Base-by-base conservation (phyloP, 2,329 filamentous ascomycete genomes). In the Fusarium citri region DNA sequence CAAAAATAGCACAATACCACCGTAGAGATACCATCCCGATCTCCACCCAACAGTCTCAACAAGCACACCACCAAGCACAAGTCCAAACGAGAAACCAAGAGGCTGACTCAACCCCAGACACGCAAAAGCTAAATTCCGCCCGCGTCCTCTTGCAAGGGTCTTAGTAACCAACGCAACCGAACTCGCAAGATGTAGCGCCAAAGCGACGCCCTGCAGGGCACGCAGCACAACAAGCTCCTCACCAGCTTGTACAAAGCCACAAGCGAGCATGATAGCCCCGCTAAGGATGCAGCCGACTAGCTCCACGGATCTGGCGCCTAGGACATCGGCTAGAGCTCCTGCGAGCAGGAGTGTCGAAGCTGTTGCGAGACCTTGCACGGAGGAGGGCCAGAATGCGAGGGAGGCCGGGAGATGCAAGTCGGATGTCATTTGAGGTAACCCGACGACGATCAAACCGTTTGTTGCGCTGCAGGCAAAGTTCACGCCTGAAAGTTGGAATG, bases 31-130 rank as follows among this genome's bases (percentile, higher is more conserved):
- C 70, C 82, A 87, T 6, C 80, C 83, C 3, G 78, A 77, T 6
- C 84, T 77, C 85, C 85, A 87, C 2, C 84, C 84, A 6, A 82
- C 71, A 1, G 78, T 80, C 45, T 85, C 81, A 8, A 83, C 77
- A 15, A 87, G 74, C 2, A 87, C 73, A 15, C 86, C 86, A 12
- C 82, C 84, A 1, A 86, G 66, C 2, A 87, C 82, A 1, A 88
- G 74, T 0, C 86, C 86, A 11, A 86, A 69, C 0, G 83, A 84
- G 67, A 86, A 87, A 0, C 85, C 86, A 0, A 87, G 72, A 0
- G 84, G 82, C 57, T 83, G 81, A 42, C 80, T 81, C 23, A 85
- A 72, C 0, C 85, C 84, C 8, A 85, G 60, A 57, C 80, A 83
- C 0, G 81, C 75, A 65, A 85, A 84, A 0, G 75, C 81, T 3